Evolutionary conservation across 345 rosid genomes (phyloP).

Genomic region (Dipteronia dyeriana): DNA sequence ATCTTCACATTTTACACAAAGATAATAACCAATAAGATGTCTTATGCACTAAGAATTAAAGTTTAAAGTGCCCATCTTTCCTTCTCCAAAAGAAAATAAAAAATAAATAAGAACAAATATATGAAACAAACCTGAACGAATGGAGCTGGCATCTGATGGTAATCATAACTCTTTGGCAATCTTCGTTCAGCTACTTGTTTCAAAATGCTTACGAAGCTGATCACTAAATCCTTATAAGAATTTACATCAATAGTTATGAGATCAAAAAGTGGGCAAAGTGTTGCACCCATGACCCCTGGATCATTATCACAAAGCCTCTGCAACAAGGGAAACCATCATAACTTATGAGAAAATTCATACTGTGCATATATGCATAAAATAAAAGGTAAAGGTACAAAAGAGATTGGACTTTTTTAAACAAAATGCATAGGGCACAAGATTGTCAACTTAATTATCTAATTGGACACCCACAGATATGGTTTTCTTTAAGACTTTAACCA

Average conservation of each 20-base stretch:
- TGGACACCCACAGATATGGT: neutral
- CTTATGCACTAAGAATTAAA: neutral
- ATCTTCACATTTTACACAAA: neutral
- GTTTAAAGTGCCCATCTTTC: neutral
- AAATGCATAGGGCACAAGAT: neutral
- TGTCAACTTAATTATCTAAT: neutral
- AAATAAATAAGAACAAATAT: conserved; percentile 8
- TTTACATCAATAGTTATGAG: conserved; percentile 66
- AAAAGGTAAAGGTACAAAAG: neutral
- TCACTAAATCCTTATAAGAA: conserved; percentile 81
- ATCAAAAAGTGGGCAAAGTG: conserved; percentile 93
- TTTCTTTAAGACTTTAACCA: neutral
- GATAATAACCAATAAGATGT: neutral
- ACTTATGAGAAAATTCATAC: neutral
- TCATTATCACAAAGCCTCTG: conserved; percentile 91
- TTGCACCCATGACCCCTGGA: conserved; percentile 99
- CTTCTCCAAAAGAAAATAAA: neutral
- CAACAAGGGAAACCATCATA: conserved; percentile 24
- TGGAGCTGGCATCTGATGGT: conserved; percentile 99
- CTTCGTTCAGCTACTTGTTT: conserved; percentile 92
- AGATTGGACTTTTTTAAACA: neutral
- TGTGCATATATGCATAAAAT: neutral
- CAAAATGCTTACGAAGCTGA: conserved; percentile 91
- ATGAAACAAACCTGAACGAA: conserved; percentile 76
- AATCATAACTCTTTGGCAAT: conserved; percentile 90